phyloP scores from a whole-genome alignment of 1,139 yeast species.

The Debaryomyces subglobosus region DNA sequence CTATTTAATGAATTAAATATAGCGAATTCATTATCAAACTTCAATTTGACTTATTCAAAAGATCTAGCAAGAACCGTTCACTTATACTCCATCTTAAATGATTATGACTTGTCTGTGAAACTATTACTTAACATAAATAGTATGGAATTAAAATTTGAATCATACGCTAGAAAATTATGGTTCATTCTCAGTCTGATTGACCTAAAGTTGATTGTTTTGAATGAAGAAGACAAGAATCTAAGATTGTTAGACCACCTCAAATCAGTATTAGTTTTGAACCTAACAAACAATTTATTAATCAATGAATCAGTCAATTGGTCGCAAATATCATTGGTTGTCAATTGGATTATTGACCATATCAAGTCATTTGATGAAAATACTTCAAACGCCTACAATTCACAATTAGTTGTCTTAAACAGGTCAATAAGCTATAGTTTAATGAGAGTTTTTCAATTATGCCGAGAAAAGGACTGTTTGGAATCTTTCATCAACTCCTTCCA shows the following conservation, averaged over 20 bases:
- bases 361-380: conserved; percentile 15
- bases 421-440: conserved; percentile 28
- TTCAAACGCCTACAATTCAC: conserved; percentile 7
- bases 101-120: conserved; percentile 38
- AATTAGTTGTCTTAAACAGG: conserved; percentile 17
- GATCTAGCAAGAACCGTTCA: conserved; percentile 21
- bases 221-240: conserved; percentile 11
- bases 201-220: conserved; percentile 2
- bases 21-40: conserved; percentile 1
- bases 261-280: conserved; percentile 34
- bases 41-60: conserved; percentile 1
- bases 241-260: conserved; percentile 27
- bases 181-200: conserved; percentile 26
- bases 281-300: conserved; percentile 32
- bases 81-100: conserved; percentile 40
- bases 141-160: conserved; percentile 35
- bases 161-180: conserved; percentile 38
- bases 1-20: conserved; percentile 12
- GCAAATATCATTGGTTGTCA: conserved; percentile 29
- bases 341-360: conserved; percentile 34
- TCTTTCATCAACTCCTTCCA: conserved; percentile 22
- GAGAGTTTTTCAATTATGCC: conserved; percentile 25
- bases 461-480: conserved; percentile 20
- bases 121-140: conserved; percentile 26
- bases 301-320: conserved; percentile 32